Evolutionary conservation across 23 red algal species (phyloP), one percentile per base, ranked within the genome.

Genomic region (Gracilaria domingensis): DNA sequence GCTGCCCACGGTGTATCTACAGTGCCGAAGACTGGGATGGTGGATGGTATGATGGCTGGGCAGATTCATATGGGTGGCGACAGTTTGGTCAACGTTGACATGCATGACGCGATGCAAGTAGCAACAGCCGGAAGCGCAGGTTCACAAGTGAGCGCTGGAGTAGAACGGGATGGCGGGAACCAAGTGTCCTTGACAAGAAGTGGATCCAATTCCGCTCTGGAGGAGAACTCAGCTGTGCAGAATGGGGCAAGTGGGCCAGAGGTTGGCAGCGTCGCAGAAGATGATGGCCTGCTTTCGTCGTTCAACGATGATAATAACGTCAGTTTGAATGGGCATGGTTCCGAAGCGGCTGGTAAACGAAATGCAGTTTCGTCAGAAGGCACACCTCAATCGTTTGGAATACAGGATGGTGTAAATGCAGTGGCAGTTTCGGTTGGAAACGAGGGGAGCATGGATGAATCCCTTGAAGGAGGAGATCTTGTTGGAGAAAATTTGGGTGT

Each of bases 311-410:
- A 44, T 37, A 24, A 3, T 4, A 73, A 73, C 16, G 67, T 44
- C 12, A 35, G 67, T 40, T n/a, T 73, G 28, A 44, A 73, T 73
- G 38, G 35, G 33, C 30, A 73, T 23, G 67, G 34, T 12, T 44
- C 6, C 21, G 11, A 14, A 24, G 21, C 4, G 67, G 7, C 67
- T 2, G 38, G 14, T 1, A 73, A 42, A 37, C 33, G 67, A 3
- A 73, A 73, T 18, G 35, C 3, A 4, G 35, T 73, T 73, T 73
- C 67, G 67, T 73, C 67, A 16, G 67, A 44, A 4, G 67, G 67
- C 8, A 73, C 67, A 1, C 67, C 67, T 6, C 67, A 73, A 16
- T 73, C 67, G 7, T 40, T 39, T 24, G 67, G 67, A 73, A n/a
- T 73, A 6, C 67, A 73, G 67, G 67, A 73, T 73, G 67, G 35